Percentiles rank a stretch among this genome's conserved stretches.
Evolutionary conservation across 305 asterid species (phyloP).

Genomic region (Fraxinus baroniana): DNA sequence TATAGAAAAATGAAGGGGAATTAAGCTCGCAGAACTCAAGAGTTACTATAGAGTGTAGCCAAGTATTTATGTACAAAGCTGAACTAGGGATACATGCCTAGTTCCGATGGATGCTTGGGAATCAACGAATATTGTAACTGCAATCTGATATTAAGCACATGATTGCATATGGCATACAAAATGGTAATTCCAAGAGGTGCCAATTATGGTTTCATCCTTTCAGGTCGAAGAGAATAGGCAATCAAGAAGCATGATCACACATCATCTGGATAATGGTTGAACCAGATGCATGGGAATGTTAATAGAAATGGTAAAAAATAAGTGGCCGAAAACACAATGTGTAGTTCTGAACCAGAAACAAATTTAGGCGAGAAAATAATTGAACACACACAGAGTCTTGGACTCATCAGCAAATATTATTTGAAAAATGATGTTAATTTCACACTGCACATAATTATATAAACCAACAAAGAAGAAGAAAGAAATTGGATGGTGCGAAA

Average conservation of each 20-base stretch:
- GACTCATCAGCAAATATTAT: background rate
- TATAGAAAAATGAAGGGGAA: too few relatives aligned
- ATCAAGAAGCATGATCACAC: slow-evolving; percentile 3
- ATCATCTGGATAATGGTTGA: background rate
- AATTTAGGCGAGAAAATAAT: background rate
- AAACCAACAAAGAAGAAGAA: background rate
- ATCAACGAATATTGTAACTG: background rate
- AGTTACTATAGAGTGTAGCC: background rate
- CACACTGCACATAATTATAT: background rate
- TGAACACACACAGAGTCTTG: background rate
- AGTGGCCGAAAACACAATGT: background rate
- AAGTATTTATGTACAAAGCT: background rate
- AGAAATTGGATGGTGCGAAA: background rate
- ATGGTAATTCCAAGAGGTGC: background rate
- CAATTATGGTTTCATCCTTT: background rate
- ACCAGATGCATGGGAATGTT: background rate
- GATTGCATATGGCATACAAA: background rate
- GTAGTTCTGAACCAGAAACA: background rate
- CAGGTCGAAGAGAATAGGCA: slow-evolving; percentile 8
- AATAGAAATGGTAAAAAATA: slow-evolving; percentile 1
- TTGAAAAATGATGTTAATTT: slow-evolving; percentile 8
- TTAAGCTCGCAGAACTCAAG: background rate
- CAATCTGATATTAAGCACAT: background rate
- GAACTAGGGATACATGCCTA: background rate
- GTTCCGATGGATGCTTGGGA: background rate